Evolutionary conservation across 305 asterid genomes (phyloP).

Genomic region (Rubia tinctorum): DNA sequence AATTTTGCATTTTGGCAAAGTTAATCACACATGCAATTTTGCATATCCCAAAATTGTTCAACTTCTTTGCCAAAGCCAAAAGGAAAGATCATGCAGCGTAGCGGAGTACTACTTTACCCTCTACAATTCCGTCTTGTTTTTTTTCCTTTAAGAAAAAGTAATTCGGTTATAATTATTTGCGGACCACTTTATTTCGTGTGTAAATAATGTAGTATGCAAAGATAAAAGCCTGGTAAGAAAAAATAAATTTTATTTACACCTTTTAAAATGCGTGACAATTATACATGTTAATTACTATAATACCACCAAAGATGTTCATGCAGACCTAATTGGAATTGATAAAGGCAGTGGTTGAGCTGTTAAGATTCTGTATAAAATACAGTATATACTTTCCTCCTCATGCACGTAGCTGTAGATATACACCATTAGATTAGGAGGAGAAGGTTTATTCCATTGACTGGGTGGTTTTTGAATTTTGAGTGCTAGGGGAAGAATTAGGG

Average conservation of each 20-base stretch:
- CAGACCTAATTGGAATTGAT: too few species aligned
- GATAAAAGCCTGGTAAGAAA: background rate
- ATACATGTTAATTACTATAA: too few species aligned
- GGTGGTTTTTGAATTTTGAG: background rate
- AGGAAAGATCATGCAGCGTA: background rate
- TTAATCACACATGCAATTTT: background rate
- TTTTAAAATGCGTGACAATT: too few species aligned
- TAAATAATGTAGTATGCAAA: too few species aligned
- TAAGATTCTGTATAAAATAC: background rate
- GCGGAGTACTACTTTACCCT: background rate
- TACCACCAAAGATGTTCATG: too few species aligned
- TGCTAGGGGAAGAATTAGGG: background rate
- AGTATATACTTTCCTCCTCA: background rate
- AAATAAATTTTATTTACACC: too few species aligned
- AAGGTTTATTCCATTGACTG: too few species aligned
- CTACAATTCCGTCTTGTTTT: background rate
- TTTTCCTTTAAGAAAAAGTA: too few species aligned
- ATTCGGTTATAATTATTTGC: background rate
- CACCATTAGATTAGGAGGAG: too few species aligned
- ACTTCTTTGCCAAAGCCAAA: conserved; percentile 4
- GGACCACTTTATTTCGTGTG: too few species aligned
- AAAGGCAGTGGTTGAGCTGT: background rate
- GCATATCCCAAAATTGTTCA: conserved; percentile 11
- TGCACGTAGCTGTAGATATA: background rate
- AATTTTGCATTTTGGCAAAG: background rate